Evolutionary conservation across 768 basidiomycete genomes (phyloP), one percentile per base, ranked within the genome.

Genomic region (Cubamyces lactineus): DNA sequence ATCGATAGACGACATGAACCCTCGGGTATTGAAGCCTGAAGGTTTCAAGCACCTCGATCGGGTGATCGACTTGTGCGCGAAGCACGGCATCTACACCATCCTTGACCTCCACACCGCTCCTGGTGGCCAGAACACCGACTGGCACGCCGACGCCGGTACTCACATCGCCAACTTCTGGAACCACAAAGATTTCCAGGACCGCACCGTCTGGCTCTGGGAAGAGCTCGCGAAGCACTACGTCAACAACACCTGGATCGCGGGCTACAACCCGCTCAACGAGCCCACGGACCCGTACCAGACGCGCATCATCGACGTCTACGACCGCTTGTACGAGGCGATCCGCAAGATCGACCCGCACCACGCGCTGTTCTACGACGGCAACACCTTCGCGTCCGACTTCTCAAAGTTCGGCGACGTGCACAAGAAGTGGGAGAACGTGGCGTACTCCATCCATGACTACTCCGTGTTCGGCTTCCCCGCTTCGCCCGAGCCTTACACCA

Each of bases 181-280:
- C 50, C 87, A 92, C 79, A 91, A 86, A 65, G 91, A 92, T 72
- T 90, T 91, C 79, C 91, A 92, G 71, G 88, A 93, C 72, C 84
- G 91, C 3, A 74, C 82, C 12, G 72, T 92, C 57, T 86, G 86
- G 84, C 82, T 94, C 43, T 93, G 92, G 92, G 81, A 81, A 47
- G 77, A 89, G 68, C 79, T 92, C 39, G 88, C 92, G 0, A 78
- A 77, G 67, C 89, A 89, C 71, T 92, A 93, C 79, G 41, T 17
- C 17, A 54, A 39, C 53, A 56, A 56, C 48, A 55, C 46, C 40
- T 92, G 91, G 91, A 86, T 94, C 61, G 92, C 91, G 1, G 90
- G 92, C 17, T 94, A 91, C 76, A 94, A 94, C 74, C 89, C 87
- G 3, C 77, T 94, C 49, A 95, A 94, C 80, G 92, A 94, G 75